Evolutionary conservation across 495 filamentous ascomycete genomes (phyloP), one percentile per base, ranked within the genome.

Genomic region (Corynascus novoguineensis): DNA sequence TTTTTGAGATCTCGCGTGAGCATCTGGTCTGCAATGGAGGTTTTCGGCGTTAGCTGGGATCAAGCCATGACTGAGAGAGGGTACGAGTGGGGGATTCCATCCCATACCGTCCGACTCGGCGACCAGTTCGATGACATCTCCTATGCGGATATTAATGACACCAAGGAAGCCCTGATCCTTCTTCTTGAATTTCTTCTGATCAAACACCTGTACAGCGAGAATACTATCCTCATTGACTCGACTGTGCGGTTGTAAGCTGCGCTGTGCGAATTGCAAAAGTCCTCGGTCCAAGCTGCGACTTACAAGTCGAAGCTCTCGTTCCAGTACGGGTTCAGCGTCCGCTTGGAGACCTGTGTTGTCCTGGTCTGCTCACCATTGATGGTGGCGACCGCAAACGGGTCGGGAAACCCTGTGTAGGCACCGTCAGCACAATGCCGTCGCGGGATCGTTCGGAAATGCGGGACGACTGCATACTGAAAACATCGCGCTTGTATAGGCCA

Each of bases 141-240:
- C 95, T 53, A 97, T 86, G 50, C 90, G 87, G 56, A 97, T 86
- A 70, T 98, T 98, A 62, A 98, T 96, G 35, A 98, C 93, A 35
- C 93, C 93, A 21, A 98, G 82, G 64, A 98, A 98, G 1, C 93
- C 93, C 70, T 98, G 93, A 65, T 97, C 93, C 88, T 97, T 98
- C 81, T 98, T 98, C 78, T 98, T 98, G 78, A 97, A 98, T 72
- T 98, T 98, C 78, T 97, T 97, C 71, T 98, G 93, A 70, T 98
- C 93, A 66, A 98, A 98, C 45, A 98, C 96, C 70, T 98, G 93
- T 40, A 98, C 90, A 19, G 92, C 92, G 21, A 98, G 82, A 62
- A 97, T 97, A 67, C 90, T 96, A 62, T 96, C 91, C 66, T 97
- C 93, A 47, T 83, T 89, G 54, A 87, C 92, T 71, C 79, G 79